phyloP scores from a whole-genome alignment of 352 stramenopile species.

The Phytophthora fragariaefolia region DNA sequence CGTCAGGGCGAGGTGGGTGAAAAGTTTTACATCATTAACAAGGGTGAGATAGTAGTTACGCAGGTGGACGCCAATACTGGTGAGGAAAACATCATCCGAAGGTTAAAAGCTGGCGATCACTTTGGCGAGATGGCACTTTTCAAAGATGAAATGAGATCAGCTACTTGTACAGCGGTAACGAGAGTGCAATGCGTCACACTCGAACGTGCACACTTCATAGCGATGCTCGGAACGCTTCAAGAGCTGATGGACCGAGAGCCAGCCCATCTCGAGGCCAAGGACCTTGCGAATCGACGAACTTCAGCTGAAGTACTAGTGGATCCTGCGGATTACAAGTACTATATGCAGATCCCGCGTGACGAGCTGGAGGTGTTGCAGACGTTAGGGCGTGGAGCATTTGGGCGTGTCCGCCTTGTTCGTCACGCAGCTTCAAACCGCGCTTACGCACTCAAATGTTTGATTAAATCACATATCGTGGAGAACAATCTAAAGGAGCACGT shows the following conservation, averaged over 20 bases:
- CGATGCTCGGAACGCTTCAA: conserved; percentile 79
- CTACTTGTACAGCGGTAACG: conserved; percentile 88
- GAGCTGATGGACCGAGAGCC: conserved; percentile 82
- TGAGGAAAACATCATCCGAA: conserved; percentile 61
- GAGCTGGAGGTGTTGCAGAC: conserved; percentile 83
- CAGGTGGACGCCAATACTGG: conserved; percentile 50
- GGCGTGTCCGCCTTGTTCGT: conserved; percentile 89
- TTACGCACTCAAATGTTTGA: conserved; percentile 93
- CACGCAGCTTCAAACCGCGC: conserved; percentile 67
- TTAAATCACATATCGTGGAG: conserved; percentile 92
- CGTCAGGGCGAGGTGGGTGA: conserved; percentile 78
- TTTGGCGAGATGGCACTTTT: conserved; percentile 96
- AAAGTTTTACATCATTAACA: conserved; percentile 84
- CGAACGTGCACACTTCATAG: conserved; percentile 75
- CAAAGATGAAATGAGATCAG: conserved; percentile 91
- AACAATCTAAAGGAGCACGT: conserved; percentile 93
- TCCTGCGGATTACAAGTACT: conserved; percentile 73
- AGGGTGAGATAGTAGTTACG: conserved; percentile 76
- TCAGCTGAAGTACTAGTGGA: conserved; percentile 47
- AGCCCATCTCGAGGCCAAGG: conserved; percentile 21
- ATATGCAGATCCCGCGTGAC: conserved; percentile 72
- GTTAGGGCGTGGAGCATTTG: conserved; percentile 87
- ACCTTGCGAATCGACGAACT: conserved; percentile 29
- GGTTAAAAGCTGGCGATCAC: conserved; percentile 82
- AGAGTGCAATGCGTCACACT: conserved; percentile 71